Conservation (phyloP, 176 grass and related monocot species). For the Aegilops longissima region DNA sequence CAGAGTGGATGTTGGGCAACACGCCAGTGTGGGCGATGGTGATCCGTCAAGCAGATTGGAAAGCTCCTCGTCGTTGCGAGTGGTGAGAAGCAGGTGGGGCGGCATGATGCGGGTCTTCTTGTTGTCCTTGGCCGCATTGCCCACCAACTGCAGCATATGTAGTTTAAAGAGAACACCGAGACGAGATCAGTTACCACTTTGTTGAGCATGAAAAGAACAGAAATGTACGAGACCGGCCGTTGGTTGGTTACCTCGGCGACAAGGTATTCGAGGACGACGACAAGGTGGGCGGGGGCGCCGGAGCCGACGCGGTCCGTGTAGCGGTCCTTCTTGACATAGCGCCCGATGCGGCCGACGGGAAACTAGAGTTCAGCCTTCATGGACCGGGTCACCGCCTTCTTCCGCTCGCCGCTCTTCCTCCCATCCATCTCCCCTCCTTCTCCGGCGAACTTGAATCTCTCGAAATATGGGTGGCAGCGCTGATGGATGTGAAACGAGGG, state of each 20-base stretch:
- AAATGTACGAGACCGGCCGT: not conserved
- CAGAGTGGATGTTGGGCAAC: too few species aligned
- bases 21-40: too few species aligned
- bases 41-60: too few species aligned
- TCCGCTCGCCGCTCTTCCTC: too few species aligned
- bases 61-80: too few species aligned
- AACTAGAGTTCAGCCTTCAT: too few species aligned
- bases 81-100: too few species aligned
- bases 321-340: too few species aligned
- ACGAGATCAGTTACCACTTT: not conserved
- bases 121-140: constrained; percentile 33
- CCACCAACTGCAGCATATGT: constrained; percentile 22
- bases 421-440: not conserved
- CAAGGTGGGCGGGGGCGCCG: constrained; percentile 25
- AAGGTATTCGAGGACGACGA: constrained; percentile 34
- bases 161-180: too few species aligned
- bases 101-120: constrained; percentile 18
- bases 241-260: not conserved
- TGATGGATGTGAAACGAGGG: too few species aligned
- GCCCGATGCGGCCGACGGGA: too few species aligned
- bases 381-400: too few species aligned
- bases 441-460: not conserved
- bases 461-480: rapidly evolving
- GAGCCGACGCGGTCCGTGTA: constrained; percentile 31
- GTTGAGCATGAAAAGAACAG: not conserved